These are phyloP conservation scores for Dioscorea zingiberensis DNA, from an alignment of 106 monocot species.

Conservation along the genomic window DNA sequence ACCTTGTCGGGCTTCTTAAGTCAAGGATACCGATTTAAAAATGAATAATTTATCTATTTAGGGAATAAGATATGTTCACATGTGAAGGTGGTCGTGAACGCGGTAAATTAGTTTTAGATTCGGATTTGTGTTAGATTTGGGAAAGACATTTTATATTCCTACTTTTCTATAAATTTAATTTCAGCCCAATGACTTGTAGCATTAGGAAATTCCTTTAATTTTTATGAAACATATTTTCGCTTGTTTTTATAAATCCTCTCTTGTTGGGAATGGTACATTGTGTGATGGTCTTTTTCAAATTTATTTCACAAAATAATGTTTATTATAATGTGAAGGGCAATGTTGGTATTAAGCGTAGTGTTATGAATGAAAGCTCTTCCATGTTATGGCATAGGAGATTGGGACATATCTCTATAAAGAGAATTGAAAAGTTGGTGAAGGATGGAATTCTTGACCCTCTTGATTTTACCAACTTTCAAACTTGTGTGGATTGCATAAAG, in stretches of 20 bases:
- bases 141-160: constrained; percentile 17
- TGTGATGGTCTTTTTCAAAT: background rate
- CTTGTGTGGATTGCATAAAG: constrained; percentile 12
- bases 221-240: background rate
- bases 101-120: background rate
- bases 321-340: background rate
- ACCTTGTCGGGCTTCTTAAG: constrained; percentile 9
- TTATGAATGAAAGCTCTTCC: constrained; percentile 1
- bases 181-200: constrained; percentile 4
- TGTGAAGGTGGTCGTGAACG: constrained; percentile 5
- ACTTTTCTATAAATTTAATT: constrained; percentile 16
- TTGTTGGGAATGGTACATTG: constrained; percentile 4
- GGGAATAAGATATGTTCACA: constrained; percentile 14
- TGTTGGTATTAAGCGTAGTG: background rate
- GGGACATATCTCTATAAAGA: constrained; percentile 4
- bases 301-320: background rate
- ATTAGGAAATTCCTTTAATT: background rate
- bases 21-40: constrained; percentile 3
- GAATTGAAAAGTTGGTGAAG: constrained; percentile 3
- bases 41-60: constrained; percentile 4
- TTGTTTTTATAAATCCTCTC: background rate
- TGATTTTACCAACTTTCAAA: constrained; percentile 3
- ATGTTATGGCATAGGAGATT: constrained; percentile 2
- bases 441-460: background rate
- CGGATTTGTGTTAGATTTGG: constrained; percentile 1